A percentile compares a stretch with the other conserved stretches of the same genome.
Evolutionary conservation across 1,139 yeast species (phyloP).

Genomic region (Magnusiomyces tetraspermus): DNA sequence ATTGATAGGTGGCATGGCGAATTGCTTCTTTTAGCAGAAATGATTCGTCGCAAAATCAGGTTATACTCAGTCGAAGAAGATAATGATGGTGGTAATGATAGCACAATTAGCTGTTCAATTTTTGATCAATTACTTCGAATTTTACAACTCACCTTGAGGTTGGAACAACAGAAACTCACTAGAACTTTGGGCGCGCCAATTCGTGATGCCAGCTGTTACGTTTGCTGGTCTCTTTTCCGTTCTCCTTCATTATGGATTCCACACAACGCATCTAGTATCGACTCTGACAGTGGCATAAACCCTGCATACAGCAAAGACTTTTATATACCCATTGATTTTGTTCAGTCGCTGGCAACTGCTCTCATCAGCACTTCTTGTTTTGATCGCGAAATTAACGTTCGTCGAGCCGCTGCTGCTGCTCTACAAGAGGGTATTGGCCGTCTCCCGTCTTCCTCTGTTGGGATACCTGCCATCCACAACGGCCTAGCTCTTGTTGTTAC

Average conservation of each 20-base stretch:
- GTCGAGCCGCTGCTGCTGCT: constrained; percentile 82
- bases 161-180: constrained; percentile 45
- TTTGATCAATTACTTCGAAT: constrained; percentile 24
- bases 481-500: constrained; percentile 50
- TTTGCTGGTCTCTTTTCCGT: constrained; percentile 55
- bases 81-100: too few species aligned
- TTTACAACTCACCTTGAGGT: constrained; percentile 38
- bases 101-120: background rate
- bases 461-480: constrained; percentile 16
- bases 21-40: constrained; percentile 39
- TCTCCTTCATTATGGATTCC: constrained; percentile 22
- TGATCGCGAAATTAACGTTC: constrained; percentile 62
- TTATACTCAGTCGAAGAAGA: background rate
- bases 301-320: background rate
- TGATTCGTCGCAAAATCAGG: constrained; percentile 29
- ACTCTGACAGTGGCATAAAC: constrained; percentile 18
- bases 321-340: background rate
- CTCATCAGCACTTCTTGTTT: constrained; percentile 49
- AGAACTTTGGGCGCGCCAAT: constrained; percentile 55
- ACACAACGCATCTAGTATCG: constrained; percentile 25
- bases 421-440: constrained; percentile 80
- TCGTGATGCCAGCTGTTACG: constrained; percentile 77
- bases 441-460: constrained; percentile 37
- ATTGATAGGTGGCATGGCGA: constrained; percentile 39
- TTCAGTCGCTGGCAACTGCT: constrained; percentile 7